A percentile compares a stretch with the other conserved stretches of the same genome.
These are phyloP conservation scores for Gossypium mustelinum DNA, from an alignment of 345 rosid species.

Conservation along the genomic window DNA sequence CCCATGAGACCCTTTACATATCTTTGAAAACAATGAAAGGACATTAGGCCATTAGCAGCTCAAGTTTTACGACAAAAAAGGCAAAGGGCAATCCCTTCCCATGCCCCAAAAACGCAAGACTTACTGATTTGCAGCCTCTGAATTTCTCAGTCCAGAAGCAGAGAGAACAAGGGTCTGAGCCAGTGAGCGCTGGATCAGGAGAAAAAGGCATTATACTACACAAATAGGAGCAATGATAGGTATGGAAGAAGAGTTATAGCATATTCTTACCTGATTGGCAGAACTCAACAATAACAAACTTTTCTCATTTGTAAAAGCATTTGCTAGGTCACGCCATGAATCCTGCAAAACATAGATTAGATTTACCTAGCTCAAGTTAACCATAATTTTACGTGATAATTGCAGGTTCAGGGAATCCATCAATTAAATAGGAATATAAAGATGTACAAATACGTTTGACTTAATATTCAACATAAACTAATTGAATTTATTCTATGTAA, in stretches of 20 bases:
- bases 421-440: neutral
- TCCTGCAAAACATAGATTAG: constrained; percentile 47
- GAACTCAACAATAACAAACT: constrained; percentile 65
- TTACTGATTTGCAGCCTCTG: constrained; percentile 84
- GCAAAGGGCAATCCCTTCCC: neutral
- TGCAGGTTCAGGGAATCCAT: neutral
- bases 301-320: constrained; percentile 81
- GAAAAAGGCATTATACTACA: constrained; percentile 19
- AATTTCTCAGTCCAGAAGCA: constrained; percentile 74
- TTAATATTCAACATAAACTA: neutral
- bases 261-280: constrained; percentile 70
- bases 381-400: neutral
- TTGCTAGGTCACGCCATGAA: constrained; percentile 85
- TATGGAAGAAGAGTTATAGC: constrained; percentile 4
- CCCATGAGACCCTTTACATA: constrained; percentile 78
- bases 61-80: constrained; percentile 14
- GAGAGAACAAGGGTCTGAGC: constrained; percentile 94
- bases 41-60: constrained; percentile 22
- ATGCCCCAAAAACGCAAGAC: constrained; percentile 25
- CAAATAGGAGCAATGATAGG: neutral
- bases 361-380: constrained; percentile 5
- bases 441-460: neutral
- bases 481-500: neutral
- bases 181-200: constrained; percentile 65
- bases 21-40: constrained; percentile 36